Evolutionary conservation across 2,329 filamentous ascomycete species (phyloP), one percentile per base, ranked within the genome.

Genomic region (Septoria petroselini): DNA sequence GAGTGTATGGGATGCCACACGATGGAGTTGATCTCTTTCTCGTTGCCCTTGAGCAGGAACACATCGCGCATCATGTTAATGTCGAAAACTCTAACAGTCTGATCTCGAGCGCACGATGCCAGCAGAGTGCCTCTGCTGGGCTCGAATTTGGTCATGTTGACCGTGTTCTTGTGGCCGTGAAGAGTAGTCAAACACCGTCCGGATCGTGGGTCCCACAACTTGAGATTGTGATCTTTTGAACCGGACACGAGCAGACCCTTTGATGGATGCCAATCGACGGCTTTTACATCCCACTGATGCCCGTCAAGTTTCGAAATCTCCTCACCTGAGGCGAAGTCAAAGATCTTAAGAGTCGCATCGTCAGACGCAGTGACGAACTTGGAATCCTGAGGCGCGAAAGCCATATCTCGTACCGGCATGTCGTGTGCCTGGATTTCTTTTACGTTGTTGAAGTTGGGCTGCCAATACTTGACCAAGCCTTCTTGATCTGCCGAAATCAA

Each of bases 61-160:
- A 97, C 91, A 68, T 98, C 93, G 56, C 93, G 86, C 93, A 98
- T 97, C 86, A 95, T 95, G 41, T 93, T 83, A 48, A 98, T 77
- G 68, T 98, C 93, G 64, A 97, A 97, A 38, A 98, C 83, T 53
- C 93, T 83, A 7, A 91, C 90, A 1, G 88, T 95, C 68, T 95
- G 88, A 64, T 98, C 93, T 66, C 93, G 82, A 35, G 91, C 93
- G 25, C 90, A 94, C 0, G 93, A 96, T 29, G 91, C 93, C 40
- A 98, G 79, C 54, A 95, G 85, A 58, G 85, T 80, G 23, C 88
- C 91, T 63, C 88, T 85, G 7, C 88, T 84, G 43, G 85, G 85
- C 67, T 96, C 93, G 65, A 98, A 98, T 38, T 86, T 73, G 0
- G 91, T 94, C 66, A 93, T 93, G 37, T 90, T 93, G 63, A 98